phyloP scores from a whole-genome alignment of 176 grass and related monocot genomes.

The Musa beccarii region DNA sequence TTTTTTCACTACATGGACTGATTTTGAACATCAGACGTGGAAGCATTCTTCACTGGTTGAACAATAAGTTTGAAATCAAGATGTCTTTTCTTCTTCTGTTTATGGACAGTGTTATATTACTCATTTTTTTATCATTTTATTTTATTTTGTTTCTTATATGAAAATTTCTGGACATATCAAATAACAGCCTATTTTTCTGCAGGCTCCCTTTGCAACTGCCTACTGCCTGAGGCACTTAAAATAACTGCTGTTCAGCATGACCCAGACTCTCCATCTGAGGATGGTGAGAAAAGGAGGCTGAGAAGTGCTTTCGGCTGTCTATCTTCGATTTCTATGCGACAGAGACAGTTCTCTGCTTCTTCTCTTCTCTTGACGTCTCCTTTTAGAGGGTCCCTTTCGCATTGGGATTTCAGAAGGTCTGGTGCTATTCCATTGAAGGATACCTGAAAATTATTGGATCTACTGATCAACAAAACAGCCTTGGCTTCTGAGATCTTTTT shows the following conservation, averaged over 20 bases:
- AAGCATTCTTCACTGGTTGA: too few species aligned
- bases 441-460: neutral
- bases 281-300: conserved; percentile 63
- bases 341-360: conserved; percentile 44
- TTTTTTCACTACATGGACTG: too few species aligned
- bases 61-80: too few species aligned
- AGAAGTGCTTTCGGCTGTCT: conserved; percentile 74
- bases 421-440: conserved; percentile 25
- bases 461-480: neutral
- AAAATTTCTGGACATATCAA: neutral
- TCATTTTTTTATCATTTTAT: neutral
- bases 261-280: conserved; percentile 52
- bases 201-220: conserved; percentile 91
- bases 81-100: neutral
- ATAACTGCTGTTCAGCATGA: conserved; percentile 68
- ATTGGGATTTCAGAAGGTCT: conserved; percentile 36
- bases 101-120: neutral
- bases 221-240: conserved; percentile 34
- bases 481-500: neutral
- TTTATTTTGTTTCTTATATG: neutral
- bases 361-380: conserved; percentile 48
- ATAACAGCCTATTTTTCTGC: neutral
- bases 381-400: conserved; percentile 36
- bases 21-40: too few species aligned
- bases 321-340: conserved; percentile 76